Evolutionary conservation across 805 yeast genomes (phyloP).

Genomic region (Barnettozyma sp.): DNA sequence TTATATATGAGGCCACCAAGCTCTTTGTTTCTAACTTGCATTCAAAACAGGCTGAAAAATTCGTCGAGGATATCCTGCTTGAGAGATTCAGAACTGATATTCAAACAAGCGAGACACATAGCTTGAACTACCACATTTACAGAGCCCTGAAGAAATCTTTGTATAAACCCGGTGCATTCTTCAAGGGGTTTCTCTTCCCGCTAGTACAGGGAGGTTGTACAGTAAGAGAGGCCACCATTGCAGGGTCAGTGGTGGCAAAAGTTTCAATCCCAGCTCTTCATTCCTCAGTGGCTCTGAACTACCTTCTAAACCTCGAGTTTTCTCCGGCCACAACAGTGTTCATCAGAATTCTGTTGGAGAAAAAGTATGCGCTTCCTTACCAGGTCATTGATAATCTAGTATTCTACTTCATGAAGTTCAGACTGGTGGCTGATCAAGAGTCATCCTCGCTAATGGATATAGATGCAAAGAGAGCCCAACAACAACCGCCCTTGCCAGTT

Average conservation of each 20-base stretch:
- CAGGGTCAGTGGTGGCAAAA: constrained; percentile 83
- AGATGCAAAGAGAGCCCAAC: constrained; percentile 34
- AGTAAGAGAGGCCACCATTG: constrained; percentile 89
- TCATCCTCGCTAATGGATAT: constrained; percentile 35
- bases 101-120: constrained; percentile 68
- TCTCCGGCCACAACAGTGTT: constrained; percentile 86
- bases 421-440: constrained; percentile 43
- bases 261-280: constrained; percentile 92
- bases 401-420: constrained; percentile 87
- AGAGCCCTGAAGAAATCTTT: constrained; percentile 87
- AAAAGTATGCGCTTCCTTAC: constrained; percentile 94
- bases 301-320: constrained; percentile 75
- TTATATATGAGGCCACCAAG: constrained; percentile 90
- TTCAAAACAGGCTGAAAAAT: constrained; percentile 83
- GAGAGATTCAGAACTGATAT: constrained; percentile 68
- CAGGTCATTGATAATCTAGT: constrained; percentile 94
- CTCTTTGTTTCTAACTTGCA: constrained; percentile 85
- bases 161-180: constrained; percentile 96
- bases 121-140: constrained; percentile 85
- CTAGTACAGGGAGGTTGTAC: constrained; percentile 84
- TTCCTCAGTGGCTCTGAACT: constrained; percentile 90
- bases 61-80: constrained; percentile 58
- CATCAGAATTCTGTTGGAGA: constrained; percentile 82
- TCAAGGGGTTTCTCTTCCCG: constrained; percentile 93
- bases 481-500: constrained; percentile 64